Evolutionary conservation across 2,329 filamentous ascomycete genomes (phyloP), one percentile per base, ranked within the genome.

Genomic region (Colletotrichum sp.): DNA sequence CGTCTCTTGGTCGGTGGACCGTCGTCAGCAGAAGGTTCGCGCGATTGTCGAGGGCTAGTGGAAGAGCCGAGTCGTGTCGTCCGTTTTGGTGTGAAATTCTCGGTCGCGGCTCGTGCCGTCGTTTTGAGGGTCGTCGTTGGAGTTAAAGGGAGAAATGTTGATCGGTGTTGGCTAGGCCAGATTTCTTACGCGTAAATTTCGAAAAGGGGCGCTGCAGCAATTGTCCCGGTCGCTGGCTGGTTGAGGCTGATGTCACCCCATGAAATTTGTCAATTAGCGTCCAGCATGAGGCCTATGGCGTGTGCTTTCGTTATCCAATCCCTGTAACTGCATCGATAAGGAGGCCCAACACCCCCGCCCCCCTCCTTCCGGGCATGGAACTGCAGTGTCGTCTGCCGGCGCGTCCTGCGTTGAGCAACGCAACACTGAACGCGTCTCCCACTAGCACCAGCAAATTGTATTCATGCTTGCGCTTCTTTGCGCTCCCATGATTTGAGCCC

Each of bases 161-260:
- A 44, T 60, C 34, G 39, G 57, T 44, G 57, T 44, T 44, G 63
- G 60, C 65, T 57, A 63, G 57, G 73, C 70, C 70, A 74, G 65
- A 59, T 74, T 65, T 71, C 60, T 71, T 52, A 65, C 70, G 71
- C 74, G 74, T 76, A 72, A 76, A 76, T 60, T 63, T 76, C 62
- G 26, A 67, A 71, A 75, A 75, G 72, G 72, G 75, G 75, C 60
- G 63, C 59, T 30, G 66, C 66, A 62, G 74, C 59, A 76, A 52
- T 60, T 57, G 65, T 74, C 59, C 63, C 13, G 64, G 15, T 74
- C 57, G 64, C 63, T 76, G 44, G 60, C 63, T 76, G 72, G 48
- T 68, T 71, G 71, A 74, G 63, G 62, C 75, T 76, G 75, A 76
- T 76, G 75, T 76, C 75, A 75, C 66, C 63, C 71, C 66, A 57